Conservation (phyloP, 2,329 filamentous ascomycete genomes). For the Beauveria sp. region DNA sequence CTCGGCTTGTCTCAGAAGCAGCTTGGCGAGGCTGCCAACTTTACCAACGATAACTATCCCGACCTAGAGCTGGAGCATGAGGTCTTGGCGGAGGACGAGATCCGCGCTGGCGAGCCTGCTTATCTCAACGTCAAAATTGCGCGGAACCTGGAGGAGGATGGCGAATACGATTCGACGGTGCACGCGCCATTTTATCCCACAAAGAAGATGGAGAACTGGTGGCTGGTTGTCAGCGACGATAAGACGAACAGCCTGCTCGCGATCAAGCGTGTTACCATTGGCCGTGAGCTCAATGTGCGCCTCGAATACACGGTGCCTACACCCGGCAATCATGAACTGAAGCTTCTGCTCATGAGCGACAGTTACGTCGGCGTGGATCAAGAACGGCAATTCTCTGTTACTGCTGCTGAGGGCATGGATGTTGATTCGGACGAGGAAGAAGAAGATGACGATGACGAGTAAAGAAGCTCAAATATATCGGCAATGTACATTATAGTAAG, state of each 20-base stretch:
- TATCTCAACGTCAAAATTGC: conserved; percentile 80
- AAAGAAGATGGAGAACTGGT: conserved; percentile 97
- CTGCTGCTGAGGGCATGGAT: conserved; percentile 87
- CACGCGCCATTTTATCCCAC: conserved; percentile 91
- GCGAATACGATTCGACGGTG: conserved; percentile 70
- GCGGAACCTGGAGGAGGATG: conserved; percentile 65
- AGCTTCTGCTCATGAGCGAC: conserved; percentile 93
- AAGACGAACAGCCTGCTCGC: conserved; percentile 78
- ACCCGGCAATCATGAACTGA: conserved; percentile 78
- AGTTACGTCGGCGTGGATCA: conserved; percentile 96
- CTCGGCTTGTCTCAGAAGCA: conserved; percentile 75
- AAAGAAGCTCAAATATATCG: neutral
- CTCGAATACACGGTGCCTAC: conserved; percentile 84
- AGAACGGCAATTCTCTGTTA: conserved; percentile 80
- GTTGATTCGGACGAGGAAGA: conserved; percentile 71
- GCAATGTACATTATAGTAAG: conserved; percentile 11
- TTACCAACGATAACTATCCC: conserved; percentile 94
- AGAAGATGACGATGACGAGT: conserved; percentile 38
- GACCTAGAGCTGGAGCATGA: conserved; percentile 89
- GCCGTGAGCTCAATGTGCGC: conserved; percentile 65
- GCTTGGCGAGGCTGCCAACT: conserved; percentile 80
- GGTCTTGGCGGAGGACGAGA: conserved; percentile 69
- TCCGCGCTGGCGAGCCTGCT: conserved; percentile 72
- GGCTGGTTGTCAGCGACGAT: conserved; percentile 93
- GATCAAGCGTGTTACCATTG: conserved; percentile 91